Evolutionary conservation across 305 asterid genomes (phyloP), one percentile per base, ranked within the genome.

Genomic region (Fraxinus sp.): DNA sequence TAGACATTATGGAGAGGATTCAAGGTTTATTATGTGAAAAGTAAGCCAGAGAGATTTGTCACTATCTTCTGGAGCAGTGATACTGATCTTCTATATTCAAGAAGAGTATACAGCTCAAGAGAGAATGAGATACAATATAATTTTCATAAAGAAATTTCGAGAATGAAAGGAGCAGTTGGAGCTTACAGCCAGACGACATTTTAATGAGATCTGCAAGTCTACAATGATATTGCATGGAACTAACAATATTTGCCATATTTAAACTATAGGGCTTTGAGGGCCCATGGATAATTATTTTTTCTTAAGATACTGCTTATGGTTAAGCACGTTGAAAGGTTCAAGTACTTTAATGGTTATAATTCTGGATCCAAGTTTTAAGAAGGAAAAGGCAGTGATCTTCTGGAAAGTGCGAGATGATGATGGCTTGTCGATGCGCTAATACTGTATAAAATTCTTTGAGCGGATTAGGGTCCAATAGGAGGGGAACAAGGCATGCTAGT

Each of bases 291-390:
- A 20, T 75, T 24, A 77, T 74, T 22, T 74, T 75, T 24, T 35
- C 76, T 14, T 37, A 28, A 26, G 75, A 59, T 75, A 37, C 30
- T 59, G 68, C 80, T 5, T 77, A 81, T 81, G 73, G 14, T 49
- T 14, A 7, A 37, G 71, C 55, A 13, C 52, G 39, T 68, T 72
- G 75, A 32, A n/a, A 22, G 37, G 32, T 76, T 7, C 36, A 14
- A 7, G 28, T 33, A 13, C 7, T 75, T 75, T 59, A 18, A 7
- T 26, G 77, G 84, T 24, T 20, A 57, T 62, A 81, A 3, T 37
- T 55, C 71, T 8, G 32, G 30, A 62, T 22, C 71, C 30, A 62
- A 16, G 35, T 14, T 18, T 3, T 11, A 13, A 52, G 52, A 30
- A 39, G 30, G 52, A 22, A 37, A 46, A 14, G 20, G 77, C 49